Evolutionary conservation across 2,329 filamentous ascomycete species (phyloP), one percentile per base, ranked within the genome.

Genomic region (Epichloe bromicola): DNA sequence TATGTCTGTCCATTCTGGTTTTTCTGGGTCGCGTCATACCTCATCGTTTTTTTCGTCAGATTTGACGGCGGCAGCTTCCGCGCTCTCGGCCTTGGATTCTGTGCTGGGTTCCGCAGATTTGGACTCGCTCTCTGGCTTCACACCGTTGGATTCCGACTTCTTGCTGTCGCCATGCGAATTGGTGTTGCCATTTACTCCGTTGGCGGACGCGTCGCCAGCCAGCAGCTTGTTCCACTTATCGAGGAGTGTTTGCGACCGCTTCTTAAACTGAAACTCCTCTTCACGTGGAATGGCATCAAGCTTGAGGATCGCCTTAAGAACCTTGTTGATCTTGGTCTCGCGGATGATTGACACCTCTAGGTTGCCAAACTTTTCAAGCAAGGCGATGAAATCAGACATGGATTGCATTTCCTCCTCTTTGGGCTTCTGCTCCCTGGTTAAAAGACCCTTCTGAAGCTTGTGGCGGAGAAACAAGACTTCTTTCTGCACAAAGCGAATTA

Each of bases 281-380:
- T 98, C 93, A 54, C 83, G 84, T 5, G 90, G 90, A 58, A 98
- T 95, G 3, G 76, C 76, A 42, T 83, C 78, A 8, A 98, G 75
- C 73, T 95, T 96, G 61, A 96, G 74, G 58, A 98, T 93, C 4
- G 85, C 89, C 72, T 94, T 95, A 52, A 98, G 77, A 11, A 98
- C 91, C 73, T 98, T 98, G 80, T 97, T 91, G 69, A 98, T 96
- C 76, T 97, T 98, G 55, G 93, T 98, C 14, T 73, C 75, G 56
- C 87, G 82, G 61, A 97, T 95, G 60, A 96, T 93, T 57, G 82
- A 82, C 33, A 86, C 88, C 65, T 97, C 91, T 4, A 97, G 79
- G 57, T 95, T 86, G 1, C 80, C 72, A 66, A 74, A 84, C 7
- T 75, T 79, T 70, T 98, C 93, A 5, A 98, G 79, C 66, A 94